Evolutionary conservation across 768 basidiomycete species (phyloP), one percentile per base, ranked within the genome.

Genomic region (Tulasnella sp.): DNA sequence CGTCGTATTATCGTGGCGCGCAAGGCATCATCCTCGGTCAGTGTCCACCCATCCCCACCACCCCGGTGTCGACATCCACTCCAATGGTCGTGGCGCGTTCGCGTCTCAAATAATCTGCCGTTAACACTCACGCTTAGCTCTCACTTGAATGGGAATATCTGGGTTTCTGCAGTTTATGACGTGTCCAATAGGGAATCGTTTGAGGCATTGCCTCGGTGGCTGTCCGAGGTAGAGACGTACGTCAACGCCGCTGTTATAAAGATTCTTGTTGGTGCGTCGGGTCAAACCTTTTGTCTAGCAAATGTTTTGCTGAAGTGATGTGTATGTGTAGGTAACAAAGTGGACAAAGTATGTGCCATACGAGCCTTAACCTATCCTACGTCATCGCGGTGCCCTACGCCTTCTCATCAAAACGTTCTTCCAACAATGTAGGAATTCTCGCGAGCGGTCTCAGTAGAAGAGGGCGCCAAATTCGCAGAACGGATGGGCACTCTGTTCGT

Each of bases 151-250:
- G 27, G 24, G 5, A 2, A 17, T 41, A 12, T 48, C 54, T n/a
- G 31, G 22, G 19, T 22, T 27, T 31, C 29, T 15, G 48, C 67
- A 92, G 94, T 98, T 3, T 99, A 98, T 71, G 96, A 98, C 71
- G 90, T 97, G 34, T 80, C 93, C 5, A 92, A 85, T 64, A 80
- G 92, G 31, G 87, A 90, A 70, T 89, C 92, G 0, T 98, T 93
- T 68, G 92, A 97, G 21, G 87, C 91, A 8, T 80, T 98, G n/a
- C 85, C 91, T 15, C 78, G 84, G 60, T 99, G 96, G 96, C 73
- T 75, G 27, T 53, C 49, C 30, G 60, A 60, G 42, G 82, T 98
- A 4, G 92, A 97, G 67, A 93, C 89, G 10, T 97, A 96, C 68
- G 88, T 93, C 55, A 83, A 83, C 1, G 75, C 76, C 19, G 83